A percentile compares a stretch with the other conserved stretches of the same genome.
These are phyloP conservation scores for Cladobotryum protrusum DNA, from an alignment of 2,329 filamentous ascomycete genomes.

Conservation along the genomic window DNA sequence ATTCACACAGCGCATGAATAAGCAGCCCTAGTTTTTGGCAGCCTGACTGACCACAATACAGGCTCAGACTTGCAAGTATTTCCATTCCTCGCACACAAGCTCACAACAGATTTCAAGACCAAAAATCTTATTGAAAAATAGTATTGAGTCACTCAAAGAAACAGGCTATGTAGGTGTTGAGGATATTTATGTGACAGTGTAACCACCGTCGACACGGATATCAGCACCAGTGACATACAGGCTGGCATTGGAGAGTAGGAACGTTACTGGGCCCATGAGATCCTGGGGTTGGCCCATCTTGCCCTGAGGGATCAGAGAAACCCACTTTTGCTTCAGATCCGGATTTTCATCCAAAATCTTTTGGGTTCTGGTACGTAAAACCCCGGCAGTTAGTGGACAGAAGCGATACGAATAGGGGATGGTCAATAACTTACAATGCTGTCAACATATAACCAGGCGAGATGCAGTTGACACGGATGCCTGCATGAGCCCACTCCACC, in stretches of 20 bases:
- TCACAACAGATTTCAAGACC: too few species aligned
- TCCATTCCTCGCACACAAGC: too few species aligned
- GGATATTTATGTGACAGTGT: slow-evolving; percentile 56
- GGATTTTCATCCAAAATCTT: slow-evolving; percentile 94
- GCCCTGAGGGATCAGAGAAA: slow-evolving; percentile 81
- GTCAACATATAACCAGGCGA: slow-evolving; percentile 96
- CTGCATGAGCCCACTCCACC: slow-evolving; percentile 85
- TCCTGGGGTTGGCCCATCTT: slow-evolving; percentile 92
- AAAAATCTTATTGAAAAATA: too few species aligned
- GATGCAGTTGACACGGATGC: slow-evolving; percentile 92
- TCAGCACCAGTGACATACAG: slow-evolving; percentile 69
- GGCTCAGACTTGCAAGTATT: too few species aligned
- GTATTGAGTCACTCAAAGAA: too few species aligned
- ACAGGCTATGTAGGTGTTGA: too few species aligned
- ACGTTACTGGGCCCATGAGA: slow-evolving; percentile 87
- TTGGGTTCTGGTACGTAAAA: slow-evolving; percentile 57
- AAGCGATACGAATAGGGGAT: slow-evolving; percentile 1
- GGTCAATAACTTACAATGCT: slow-evolving; percentile 59
- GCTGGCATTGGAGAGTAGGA: slow-evolving; percentile 73
- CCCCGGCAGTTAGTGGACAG: background rate
- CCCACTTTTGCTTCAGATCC: slow-evolving; percentile 85
- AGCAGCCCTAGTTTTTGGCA: too few species aligned
- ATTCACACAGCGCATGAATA: too few species aligned
- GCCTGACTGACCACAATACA: too few species aligned
- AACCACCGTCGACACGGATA: slow-evolving; percentile 80